Percentiles rank a stretch among this genome's conserved stretches.
Evolutionary conservation across 2,329 filamentous ascomycete genomes (phyloP).

Genomic region (Alternaria ventricosa): DNA sequence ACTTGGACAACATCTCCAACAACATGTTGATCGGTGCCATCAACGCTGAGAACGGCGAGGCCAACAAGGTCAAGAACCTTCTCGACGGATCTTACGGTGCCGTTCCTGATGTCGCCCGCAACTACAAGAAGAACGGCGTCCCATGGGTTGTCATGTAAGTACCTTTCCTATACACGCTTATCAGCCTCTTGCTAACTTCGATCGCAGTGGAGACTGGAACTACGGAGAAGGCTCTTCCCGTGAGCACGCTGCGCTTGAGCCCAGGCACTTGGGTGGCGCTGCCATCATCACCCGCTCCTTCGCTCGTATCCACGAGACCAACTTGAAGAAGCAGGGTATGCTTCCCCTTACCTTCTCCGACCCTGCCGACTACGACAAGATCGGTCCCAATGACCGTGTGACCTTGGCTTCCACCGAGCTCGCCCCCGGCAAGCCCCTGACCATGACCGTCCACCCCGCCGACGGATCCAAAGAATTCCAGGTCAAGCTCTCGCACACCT

Average conservation of each 20-base stretch:
- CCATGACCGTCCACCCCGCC: slow-evolving; percentile 89
- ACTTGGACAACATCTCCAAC: slow-evolving; percentile 99
- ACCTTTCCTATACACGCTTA: background rate
- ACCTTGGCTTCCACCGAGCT: slow-evolving; percentile 89
- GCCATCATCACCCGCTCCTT: slow-evolving; percentile 96
- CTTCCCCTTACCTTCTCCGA: slow-evolving; percentile 94
- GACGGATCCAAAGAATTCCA: slow-evolving; percentile 78
- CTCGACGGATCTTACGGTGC: slow-evolving; percentile 83
- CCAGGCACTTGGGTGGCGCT: slow-evolving; percentile 93
- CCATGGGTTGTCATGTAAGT: slow-evolving; percentile 80
- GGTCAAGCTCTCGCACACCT: slow-evolving; percentile 87
- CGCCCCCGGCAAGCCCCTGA: slow-evolving; percentile 90
- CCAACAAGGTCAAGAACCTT: slow-evolving; percentile 96
- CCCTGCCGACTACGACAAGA: slow-evolving; percentile 97
- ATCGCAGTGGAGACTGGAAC: slow-evolving; percentile 70
- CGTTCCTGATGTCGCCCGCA: slow-evolving; percentile 91
- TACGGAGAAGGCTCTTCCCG: slow-evolving; percentile 97
- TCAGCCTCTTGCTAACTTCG: background rate
- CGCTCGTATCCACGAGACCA: slow-evolving; percentile 99
- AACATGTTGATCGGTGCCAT: slow-evolving; percentile 99
- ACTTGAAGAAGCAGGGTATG: slow-evolving; percentile 99
- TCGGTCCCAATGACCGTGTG: slow-evolving; percentile 89
- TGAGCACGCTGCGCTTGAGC: slow-evolving; percentile 98
- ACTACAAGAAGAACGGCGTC: slow-evolving; percentile 97
- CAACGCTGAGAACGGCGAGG: slow-evolving; percentile 94